These are phyloP conservation scores for Forsythia viridissima DNA, from an alignment of 257 asterid species.

Conservation along the genomic window DNA sequence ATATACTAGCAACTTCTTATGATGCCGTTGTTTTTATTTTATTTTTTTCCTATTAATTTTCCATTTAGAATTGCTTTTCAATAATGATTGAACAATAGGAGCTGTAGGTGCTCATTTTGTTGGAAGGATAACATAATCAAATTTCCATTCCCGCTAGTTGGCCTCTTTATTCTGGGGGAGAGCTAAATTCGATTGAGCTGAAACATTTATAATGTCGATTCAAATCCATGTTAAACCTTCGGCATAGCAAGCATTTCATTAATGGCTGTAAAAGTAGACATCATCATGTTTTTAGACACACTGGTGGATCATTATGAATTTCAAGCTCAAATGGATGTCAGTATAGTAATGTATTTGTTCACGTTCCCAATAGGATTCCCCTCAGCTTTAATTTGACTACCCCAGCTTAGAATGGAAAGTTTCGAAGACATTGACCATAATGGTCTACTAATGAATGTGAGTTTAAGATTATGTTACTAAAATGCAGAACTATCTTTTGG, in stretches of 20 bases:
- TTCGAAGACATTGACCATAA: neutral
- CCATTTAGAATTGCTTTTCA: neutral
- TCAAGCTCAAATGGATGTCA: neutral
- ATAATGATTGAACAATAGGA: neutral
- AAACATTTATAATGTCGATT: neutral
- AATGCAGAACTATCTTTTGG: conserved; percentile 2
- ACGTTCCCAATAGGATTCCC: neutral
- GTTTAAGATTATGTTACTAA: neutral
- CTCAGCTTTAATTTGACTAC: neutral
- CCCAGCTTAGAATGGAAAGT: neutral
- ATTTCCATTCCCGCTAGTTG: neutral
- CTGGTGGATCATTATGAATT: neutral
- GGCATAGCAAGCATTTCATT: neutral
- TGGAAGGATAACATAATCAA: neutral
- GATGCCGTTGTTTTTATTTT: neutral
- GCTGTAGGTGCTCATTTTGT: neutral
- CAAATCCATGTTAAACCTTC: neutral
- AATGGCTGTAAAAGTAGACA: neutral
- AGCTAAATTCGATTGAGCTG: neutral
- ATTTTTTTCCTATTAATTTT: conserved; percentile 3
- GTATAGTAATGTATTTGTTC: neutral
- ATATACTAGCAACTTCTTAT: neutral
- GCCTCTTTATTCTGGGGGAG: neutral
- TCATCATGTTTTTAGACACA: neutral
- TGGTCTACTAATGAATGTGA: neutral